phyloP scores from a whole-genome alignment of 2,329 filamentous ascomycete species.

The Aureobasidium mangrovei region DNA sequence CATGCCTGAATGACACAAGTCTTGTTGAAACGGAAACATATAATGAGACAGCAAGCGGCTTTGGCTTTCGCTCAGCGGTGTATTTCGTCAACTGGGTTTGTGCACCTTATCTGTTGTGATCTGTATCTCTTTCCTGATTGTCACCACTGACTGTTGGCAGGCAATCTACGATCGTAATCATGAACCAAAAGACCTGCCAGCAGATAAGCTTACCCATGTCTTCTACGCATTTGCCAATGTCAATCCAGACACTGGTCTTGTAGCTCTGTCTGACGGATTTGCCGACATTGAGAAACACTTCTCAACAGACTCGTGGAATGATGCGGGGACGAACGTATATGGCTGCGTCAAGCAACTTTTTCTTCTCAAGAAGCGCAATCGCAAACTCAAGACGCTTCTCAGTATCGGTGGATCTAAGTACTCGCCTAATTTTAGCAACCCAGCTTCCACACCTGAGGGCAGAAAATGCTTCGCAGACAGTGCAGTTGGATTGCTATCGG shows the following conservation, averaged over 20 bases:
- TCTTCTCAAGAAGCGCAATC: constrained; percentile 65
- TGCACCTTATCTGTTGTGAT: too few species aligned
- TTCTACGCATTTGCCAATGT: constrained; percentile 90
- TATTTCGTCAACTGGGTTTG: constrained; percentile 62
- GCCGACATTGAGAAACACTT: constrained; percentile 64
- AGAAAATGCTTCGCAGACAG: constrained; percentile 59
- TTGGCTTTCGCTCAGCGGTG: constrained; percentile 56
- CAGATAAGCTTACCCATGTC: constrained; percentile 74
- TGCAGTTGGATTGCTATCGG: constrained; percentile 66
- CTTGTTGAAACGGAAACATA: too few species aligned
- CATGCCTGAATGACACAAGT: too few species aligned
- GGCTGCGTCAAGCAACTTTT: constrained; percentile 71
- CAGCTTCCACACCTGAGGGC: constrained; percentile 53
- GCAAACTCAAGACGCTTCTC: constrained; percentile 69
- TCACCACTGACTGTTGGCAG: constrained; percentile 29
- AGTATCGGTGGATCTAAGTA: constrained; percentile 79
- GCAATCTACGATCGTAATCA: constrained; percentile 81
- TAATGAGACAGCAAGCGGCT: constrained; percentile 14
- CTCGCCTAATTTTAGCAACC: constrained; percentile 65
- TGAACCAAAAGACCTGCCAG: constrained; percentile 71
- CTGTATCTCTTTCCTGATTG: too few species aligned
- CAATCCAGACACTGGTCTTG: constrained; percentile 67
- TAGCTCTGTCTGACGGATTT: constrained; percentile 60
- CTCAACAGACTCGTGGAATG: constrained; percentile 55
- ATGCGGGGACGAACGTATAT: constrained; percentile 61